Base-by-base conservation (phyloP, 306 rosid species). In the Cyclanthera cordifolia region DNA sequence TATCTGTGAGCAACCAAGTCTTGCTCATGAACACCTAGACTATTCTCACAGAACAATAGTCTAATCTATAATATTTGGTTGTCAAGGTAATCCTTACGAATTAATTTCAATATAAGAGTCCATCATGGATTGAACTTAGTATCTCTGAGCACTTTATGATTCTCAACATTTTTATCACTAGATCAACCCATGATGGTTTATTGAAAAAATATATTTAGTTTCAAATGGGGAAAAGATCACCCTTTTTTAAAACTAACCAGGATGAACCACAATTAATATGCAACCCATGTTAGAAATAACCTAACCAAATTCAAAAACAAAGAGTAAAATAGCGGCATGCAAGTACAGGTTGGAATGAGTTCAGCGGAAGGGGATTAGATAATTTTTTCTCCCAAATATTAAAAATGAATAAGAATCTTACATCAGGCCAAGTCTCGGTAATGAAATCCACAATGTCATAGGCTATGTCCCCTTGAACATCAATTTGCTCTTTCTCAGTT, bases 401-500 rank as follows among this genome's bases (percentile, higher is more conserved):
- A n/a, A n/a, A 16, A 34, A 13, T 68, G 50, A 24, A 70, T 32
- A 34, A 73, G 78, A 16, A 71, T 76, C 97, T 85, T 77, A 94
- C 99, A 66, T 88, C 96, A 67, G 88, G 83, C 99, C 99, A 94
- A 56, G 96, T 85, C 2, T 86, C 97, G 23, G 96, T 90, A 75
- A 94, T 82, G 80, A 94, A 90, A 68, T 90, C 99, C 82, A 94
- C 99, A 30, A 94, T 75, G 75, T 94, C 99, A 73, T 82, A 90
- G 49, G 91, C 61, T 78, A 94, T 94, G 78, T 94, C 99, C 74
- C 97, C 99, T 85, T 94, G 99, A 79, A 94, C 99, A 69, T 94
- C 97, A 74, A 94, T 83, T 83, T 94, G 97, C 72, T 94, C 99
- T 83, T 94, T 94, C 86, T 94, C 97, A 60, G 97, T 94, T 41